Percentiles rank a stretch among this genome's conserved stretches.
Conservation (phyloP, 2,329 filamentous ascomycete species). For the Dactylellina drechsleri region DNA sequence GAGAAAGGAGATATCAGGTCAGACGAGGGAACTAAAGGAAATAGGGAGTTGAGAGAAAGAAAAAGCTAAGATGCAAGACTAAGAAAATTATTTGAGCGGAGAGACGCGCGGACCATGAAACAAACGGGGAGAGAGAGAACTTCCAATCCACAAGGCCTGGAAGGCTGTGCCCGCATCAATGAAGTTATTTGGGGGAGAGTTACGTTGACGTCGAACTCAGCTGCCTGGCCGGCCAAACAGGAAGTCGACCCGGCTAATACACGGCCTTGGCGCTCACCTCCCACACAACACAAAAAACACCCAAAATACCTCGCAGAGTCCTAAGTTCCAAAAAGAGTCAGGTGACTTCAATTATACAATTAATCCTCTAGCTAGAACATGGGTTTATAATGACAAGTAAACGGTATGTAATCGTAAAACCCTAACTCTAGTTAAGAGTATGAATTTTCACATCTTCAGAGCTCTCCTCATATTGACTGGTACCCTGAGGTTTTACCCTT, state of each 20-base stretch:
- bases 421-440: too few species aligned
- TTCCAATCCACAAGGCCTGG: slow-evolving; percentile 27
- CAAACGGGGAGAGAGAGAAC: background rate
- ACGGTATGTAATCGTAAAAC: too few species aligned
- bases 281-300: slow-evolving; percentile 7
- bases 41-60: slow-evolving; percentile 59
- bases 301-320: too few species aligned
- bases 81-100: slow-evolving; percentile 35
- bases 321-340: too few species aligned
- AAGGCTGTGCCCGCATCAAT: slow-evolving; percentile 31
- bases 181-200: slow-evolving; percentile 1
- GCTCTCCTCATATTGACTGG: too few species aligned
- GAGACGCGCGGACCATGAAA: slow-evolving; percentile 37
- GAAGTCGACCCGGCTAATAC: slow-evolving; percentile 32
- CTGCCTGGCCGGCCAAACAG: slow-evolving; percentile 35
- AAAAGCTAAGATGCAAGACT: slow-evolving; percentile 41
- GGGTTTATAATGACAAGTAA: too few species aligned
- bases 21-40: slow-evolving; percentile 11
- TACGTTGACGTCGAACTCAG: slow-evolving; percentile 30
- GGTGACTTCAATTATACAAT: too few species aligned
- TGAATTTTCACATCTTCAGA: too few species aligned
- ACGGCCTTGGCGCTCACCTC: slow-evolving; percentile 33
- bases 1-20: background rate
- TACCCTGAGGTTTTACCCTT: too few species aligned
- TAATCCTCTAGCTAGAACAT: too few species aligned